These are phyloP conservation scores for Chalciporus piperatus DNA, from an alignment of 768 basidiomycete species.

Conservation along the genomic window DNA sequence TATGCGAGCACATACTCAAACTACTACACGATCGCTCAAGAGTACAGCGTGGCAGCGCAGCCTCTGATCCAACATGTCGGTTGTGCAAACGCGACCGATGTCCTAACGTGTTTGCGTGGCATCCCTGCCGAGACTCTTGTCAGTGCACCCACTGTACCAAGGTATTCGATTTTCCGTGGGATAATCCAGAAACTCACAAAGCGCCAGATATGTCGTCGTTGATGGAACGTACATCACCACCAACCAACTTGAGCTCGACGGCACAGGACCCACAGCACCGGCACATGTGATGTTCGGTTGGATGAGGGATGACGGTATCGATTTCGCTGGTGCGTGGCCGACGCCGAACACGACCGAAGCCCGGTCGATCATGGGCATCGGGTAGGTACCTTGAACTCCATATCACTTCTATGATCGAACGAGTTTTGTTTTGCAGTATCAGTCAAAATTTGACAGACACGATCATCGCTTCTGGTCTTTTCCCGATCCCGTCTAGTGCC, in stretches of 20 bases:
- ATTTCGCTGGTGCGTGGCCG: slow-evolving; percentile 41
- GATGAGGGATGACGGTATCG: slow-evolving; percentile 50
- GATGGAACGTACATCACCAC: slow-evolving; percentile 46
- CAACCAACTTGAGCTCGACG: slow-evolving; percentile 38
- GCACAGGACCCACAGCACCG: slow-evolving; percentile 37
- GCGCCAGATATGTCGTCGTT: slow-evolving; percentile 38
- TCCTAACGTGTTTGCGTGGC: slow-evolving; percentile 6
- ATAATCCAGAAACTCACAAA: slow-evolving; percentile 9
- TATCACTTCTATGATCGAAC: not conserved
- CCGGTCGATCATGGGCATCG: not conserved
- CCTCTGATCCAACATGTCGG: slow-evolving; percentile 40
- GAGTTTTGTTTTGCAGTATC: not conserved
- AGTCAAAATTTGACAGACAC: not conserved
- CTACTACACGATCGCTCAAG: slow-evolving; percentile 45
- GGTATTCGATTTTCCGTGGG: not conserved
- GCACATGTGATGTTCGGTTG: slow-evolving; percentile 49
- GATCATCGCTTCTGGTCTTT: slow-evolving; percentile 4
- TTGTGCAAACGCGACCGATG: slow-evolving; percentile 26
- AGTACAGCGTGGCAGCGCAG: slow-evolving; percentile 31
- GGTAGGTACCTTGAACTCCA: not conserved
- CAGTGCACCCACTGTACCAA: slow-evolving; percentile 3
- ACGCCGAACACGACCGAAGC: slow-evolving; percentile 9
- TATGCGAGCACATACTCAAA: slow-evolving; percentile 49
- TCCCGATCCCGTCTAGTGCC: not conserved
- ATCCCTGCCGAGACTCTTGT: slow-evolving; percentile 7